phyloP scores from a whole-genome alignment of 225 moss, liverwort and hornwort genomes.

The Sphagnum tenellum region DNA sequence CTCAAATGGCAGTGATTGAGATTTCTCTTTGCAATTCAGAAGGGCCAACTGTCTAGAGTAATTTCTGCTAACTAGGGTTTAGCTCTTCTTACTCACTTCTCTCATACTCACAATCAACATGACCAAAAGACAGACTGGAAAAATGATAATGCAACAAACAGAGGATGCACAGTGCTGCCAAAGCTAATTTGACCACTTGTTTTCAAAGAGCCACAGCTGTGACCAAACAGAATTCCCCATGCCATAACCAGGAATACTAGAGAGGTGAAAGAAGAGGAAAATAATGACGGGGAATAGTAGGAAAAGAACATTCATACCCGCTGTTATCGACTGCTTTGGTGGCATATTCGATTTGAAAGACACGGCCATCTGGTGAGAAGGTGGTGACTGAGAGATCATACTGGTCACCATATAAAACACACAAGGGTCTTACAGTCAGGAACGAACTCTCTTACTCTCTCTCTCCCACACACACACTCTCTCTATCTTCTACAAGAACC shows the following conservation, averaged over 20 bases:
- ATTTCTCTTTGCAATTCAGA: too few relatives aligned
- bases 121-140: too few relatives aligned
- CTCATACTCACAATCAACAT: too few relatives aligned
- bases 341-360: constrained; percentile 94
- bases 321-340: constrained; percentile 94
- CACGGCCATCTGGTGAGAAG: constrained; percentile 92
- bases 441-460: background rate
- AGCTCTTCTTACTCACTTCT: too few relatives aligned
- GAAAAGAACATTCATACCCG: constrained; percentile 32
- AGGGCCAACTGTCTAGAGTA: too few relatives aligned
- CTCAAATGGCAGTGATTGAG: too few relatives aligned
- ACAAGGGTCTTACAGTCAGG: background rate
- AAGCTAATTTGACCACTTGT: too few relatives aligned
- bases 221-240: background rate
- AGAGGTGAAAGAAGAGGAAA: background rate
- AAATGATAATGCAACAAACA: too few relatives aligned
- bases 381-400: constrained; percentile 96
- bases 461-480: too few relatives aligned
- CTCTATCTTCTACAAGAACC: background rate
- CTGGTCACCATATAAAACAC: constrained; percentile 19
- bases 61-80: too few relatives aligned
- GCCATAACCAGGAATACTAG: background rate
- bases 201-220: too few relatives aligned
- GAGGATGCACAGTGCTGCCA: too few relatives aligned
- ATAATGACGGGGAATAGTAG: background rate